phyloP scores from a whole-genome alignment of 768 basidiomycete species.

The Phaeotremella fagi region DNA sequence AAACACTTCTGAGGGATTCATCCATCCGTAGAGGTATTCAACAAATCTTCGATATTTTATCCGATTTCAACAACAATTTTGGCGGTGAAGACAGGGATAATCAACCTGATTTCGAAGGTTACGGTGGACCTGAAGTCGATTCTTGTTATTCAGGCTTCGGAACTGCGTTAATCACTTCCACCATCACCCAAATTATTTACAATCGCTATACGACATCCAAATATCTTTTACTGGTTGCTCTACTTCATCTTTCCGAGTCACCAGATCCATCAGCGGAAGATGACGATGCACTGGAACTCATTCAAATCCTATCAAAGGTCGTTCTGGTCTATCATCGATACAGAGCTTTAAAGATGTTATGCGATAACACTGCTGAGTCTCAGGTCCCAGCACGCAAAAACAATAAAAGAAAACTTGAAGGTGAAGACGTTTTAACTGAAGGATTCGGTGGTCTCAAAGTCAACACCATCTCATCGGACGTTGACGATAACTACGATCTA shows the following conservation, averaged over 20 bases:
- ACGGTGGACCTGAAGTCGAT: not conserved
- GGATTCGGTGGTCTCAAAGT: constrained; percentile 20
- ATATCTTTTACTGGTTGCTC: constrained; percentile 27
- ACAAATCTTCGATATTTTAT: constrained; percentile 17
- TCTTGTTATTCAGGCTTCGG: constrained; percentile 24
- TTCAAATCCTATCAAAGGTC: constrained; percentile 19
- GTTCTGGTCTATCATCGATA: constrained; percentile 31
- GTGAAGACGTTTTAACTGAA: constrained; percentile 26
- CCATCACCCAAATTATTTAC: constrained; percentile 14
- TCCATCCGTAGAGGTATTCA: constrained; percentile 10
- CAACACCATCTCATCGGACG: constrained; percentile 5
- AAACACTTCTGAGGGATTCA: constrained; percentile 18
- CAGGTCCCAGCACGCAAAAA: constrained; percentile 1
- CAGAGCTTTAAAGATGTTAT: constrained; percentile 25
- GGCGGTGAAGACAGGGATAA: too few species aligned
- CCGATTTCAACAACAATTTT: not conserved
- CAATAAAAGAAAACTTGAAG: constrained; percentile 15
- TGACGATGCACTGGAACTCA: constrained; percentile 25
- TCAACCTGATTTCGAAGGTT: too few species aligned
- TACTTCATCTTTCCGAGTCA: constrained; percentile 27
- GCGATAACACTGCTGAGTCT: constrained; percentile 32
- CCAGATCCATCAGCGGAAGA: constrained; percentile 11
- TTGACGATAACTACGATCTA: constrained; percentile 21
- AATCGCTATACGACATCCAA: constrained; percentile 24
- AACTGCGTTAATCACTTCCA: constrained; percentile 28